Evolutionary conservation across 305 asterid genomes (phyloP).

Genomic region (Rubia tinctorum): DNA sequence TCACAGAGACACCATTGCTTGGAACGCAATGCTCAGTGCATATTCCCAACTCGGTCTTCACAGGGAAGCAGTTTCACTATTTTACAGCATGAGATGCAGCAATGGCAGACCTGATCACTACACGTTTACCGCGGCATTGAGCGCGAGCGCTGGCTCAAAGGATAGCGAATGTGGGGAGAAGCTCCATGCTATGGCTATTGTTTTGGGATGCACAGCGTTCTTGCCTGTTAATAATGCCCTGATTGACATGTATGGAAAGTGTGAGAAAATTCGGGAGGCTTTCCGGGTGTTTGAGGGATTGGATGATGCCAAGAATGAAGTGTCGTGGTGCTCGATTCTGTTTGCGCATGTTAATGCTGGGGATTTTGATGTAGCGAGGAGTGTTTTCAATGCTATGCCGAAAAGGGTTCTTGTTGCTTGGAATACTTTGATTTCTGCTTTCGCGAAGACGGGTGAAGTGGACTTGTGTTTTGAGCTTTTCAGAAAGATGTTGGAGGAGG

Average conservation of each 20-base stretch:
- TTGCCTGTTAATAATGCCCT: constrained; percentile 66
- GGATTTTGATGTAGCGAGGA: constrained; percentile 32
- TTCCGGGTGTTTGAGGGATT: constrained; percentile 53
- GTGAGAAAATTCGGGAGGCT: constrained; percentile 38
- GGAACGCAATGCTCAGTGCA: constrained; percentile 72
- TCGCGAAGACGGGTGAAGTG: constrained; percentile 41
- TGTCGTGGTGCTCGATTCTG: constrained; percentile 82
- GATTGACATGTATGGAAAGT: constrained; percentile 75
- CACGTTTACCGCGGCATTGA: constrained; percentile 56
- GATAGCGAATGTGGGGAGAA: constrained; percentile 38
- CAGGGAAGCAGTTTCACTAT: constrained; percentile 49
- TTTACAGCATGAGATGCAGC: constrained; percentile 36
- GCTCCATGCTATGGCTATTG: constrained; percentile 41
- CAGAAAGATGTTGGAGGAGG: constrained; percentile 55
- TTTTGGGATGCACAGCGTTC: constrained; percentile 40
- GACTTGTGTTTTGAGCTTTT: constrained; percentile 46
- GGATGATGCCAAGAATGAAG: constrained; percentile 47
- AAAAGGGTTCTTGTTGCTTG: constrained; percentile 51
- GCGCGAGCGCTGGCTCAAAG: constrained; percentile 51
- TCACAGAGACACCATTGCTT: constrained; percentile 54
- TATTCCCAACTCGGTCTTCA: constrained; percentile 52
- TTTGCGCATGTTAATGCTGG: constrained; percentile 53
- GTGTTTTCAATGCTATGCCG: constrained; percentile 51
- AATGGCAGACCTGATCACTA: constrained; percentile 47
- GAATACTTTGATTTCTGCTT: constrained; percentile 71